Conservation (phyloP, 805 yeast species). For the Saturnispora ahearnii region DNA sequence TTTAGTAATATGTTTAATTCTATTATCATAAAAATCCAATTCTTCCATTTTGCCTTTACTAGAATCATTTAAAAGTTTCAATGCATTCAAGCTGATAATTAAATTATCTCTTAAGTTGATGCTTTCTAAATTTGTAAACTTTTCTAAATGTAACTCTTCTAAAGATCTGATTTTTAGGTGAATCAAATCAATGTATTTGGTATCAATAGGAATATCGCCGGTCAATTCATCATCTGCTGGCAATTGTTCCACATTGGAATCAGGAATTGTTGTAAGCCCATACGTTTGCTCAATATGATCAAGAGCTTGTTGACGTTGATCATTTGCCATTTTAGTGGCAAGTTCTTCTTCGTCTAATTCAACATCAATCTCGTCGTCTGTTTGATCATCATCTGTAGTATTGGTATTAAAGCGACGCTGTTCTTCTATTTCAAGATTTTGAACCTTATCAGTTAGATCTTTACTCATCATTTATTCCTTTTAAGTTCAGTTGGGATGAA, state of each 20-base stretch:
- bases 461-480: background rate
- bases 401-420: background rate
- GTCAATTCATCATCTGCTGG: conserved; percentile 66
- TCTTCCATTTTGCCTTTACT: conserved; percentile 50
- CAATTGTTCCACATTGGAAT: conserved; percentile 41
- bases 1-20: conserved; percentile 77
- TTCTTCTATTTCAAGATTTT: background rate
- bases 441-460: background rate
- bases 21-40: conserved; percentile 84
- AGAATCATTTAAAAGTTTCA: conserved; percentile 44
- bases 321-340: conserved; percentile 1
- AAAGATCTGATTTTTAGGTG: conserved; percentile 61
- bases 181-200: conserved; percentile 52
- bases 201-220: conserved; percentile 44
- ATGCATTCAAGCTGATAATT: conserved; percentile 59
- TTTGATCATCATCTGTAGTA: conserved; percentile 11
- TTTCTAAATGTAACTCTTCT: conserved; percentile 47
- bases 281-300: conserved; percentile 19
- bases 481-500: too few relatives aligned
- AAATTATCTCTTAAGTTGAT: conserved; percentile 80
- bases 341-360: conserved; percentile 13
- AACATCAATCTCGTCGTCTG: conserved; percentile 7
- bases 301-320: conserved; percentile 8
- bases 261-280: conserved; percentile 29
- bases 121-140: conserved; percentile 48